Evolutionary conservation across 805 yeast species (phyloP), one percentile per base, ranked within the genome.

Genomic region (Teunomyces stri): DNA sequence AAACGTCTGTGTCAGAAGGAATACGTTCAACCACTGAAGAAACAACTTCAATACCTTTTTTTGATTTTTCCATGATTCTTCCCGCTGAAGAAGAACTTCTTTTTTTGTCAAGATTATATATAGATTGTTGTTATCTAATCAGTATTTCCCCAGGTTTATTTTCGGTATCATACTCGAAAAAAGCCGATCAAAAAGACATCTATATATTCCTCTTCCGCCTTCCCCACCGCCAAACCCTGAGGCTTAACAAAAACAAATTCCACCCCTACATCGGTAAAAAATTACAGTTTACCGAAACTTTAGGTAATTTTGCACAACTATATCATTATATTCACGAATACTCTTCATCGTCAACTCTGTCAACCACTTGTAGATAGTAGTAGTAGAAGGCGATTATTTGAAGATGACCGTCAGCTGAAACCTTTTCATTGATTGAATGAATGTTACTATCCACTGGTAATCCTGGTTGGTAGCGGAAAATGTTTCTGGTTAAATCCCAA

Each of bases 401-500:
- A 44, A 68, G 60, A 49, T 70, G 75, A 30, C 61, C 55, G 33
- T 69, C 68, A 50, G 66, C 50, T n/a, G 47, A 21, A 30, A 61
- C 49, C 30, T 49, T 57, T 48, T 72, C 76, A 49, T 69, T 61
- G 36, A 71, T 65, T 6, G 74, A 65, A 51, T 72, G 76, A 16
- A 66, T 56, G 20, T 58, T 50, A 12, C 52, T 44, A 15, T 55
- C 59, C n/a, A 41, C 49, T 2, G 60, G 57, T 15, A 56, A 6
- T 15, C 64, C 66, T 2, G 72, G 71, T 4, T 46, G 48, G 48
- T 65, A 71, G 40, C 76, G 61, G 53, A 51, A 72, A 45, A 72
- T 72, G 51, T 70, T 61, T 44, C 56, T 52, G 4, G 73, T 63
- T 54, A 72, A 64, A 18, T 62, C 64, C 76, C 76, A 72, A 55